A percentile compares a stretch with the other conserved stretches of the same genome.
phyloP scores from a whole-genome alignment of 2,329 filamentous ascomycete genomes.

The Uncinocarpus reesii region DNA sequence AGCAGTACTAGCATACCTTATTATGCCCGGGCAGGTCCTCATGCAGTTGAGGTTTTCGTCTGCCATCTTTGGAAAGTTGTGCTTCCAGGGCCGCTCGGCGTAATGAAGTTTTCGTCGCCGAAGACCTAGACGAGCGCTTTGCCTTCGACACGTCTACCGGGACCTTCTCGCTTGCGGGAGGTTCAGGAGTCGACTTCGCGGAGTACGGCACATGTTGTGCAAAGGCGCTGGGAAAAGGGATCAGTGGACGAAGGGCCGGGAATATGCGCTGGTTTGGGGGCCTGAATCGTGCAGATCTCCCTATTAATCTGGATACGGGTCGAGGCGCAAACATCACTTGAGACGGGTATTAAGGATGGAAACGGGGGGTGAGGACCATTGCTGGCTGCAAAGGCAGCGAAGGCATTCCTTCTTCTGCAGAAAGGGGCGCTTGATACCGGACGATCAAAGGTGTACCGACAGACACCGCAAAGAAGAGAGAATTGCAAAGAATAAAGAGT shows the following conservation, averaged over 20 bases:
- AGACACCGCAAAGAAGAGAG: background rate
- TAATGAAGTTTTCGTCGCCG: conserved; percentile 60
- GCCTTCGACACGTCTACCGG: conserved; percentile 21
- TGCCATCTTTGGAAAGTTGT: conserved; percentile 50
- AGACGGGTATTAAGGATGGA: background rate
- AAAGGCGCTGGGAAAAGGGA: background rate
- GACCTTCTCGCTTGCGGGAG: background rate
- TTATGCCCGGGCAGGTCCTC: conserved; percentile 30
- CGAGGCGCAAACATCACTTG: conserved; percentile 10
- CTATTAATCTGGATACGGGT: background rate
- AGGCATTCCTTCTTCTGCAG: conserved; percentile 8
- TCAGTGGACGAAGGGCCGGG: too few relatives aligned
- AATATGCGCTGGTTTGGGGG: background rate
- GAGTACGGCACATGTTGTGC: background rate
- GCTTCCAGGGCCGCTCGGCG: conserved; percentile 79
- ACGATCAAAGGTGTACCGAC: too few relatives aligned
- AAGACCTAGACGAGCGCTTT: conserved; percentile 40
- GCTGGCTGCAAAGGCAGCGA: conserved; percentile 9
- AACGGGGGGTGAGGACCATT: background rate
- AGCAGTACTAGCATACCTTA: conserved; percentile 24
- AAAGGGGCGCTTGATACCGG: background rate
- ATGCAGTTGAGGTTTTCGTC: conserved; percentile 36
- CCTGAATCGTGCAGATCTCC: background rate
- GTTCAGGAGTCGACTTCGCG: background rate
- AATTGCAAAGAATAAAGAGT: background rate